Base-by-base conservation (phyloP, 495 filamentous ascomycete genomes). In the Hypoxylon fuscum region DNA sequence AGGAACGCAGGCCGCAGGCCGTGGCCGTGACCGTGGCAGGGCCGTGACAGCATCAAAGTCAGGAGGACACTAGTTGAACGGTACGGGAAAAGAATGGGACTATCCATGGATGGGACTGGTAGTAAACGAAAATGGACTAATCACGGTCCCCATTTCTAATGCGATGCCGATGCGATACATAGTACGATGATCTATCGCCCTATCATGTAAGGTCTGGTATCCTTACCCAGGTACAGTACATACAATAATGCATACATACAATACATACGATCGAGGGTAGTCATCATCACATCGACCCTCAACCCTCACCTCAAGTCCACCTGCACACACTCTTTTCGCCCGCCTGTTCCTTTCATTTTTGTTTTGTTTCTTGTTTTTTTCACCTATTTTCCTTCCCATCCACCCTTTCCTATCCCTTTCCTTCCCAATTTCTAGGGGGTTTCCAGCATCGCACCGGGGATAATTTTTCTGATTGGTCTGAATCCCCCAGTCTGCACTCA, bases 101-200 rank as follows among this genome's bases (percentile, higher is more conserved):
- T 8, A 27, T 8, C 4, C 43, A 48, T 38, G 23, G 21, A 49
- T 34, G 35, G 43, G 23, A 29, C 34, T 32, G 43, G 41, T 35
- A 44, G 50, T 62, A 62, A n/a, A 55, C 59, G 52, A 46, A 56
- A 62, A 62, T 31, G 59, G 52, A 46, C 46, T 62, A 59, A 52
- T 51, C 47, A 51, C 15, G 43, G 51, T 40, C 59, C 31, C 59
- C 59, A 56, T 63, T 47, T 64, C 23, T 53, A 50, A 17, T 38
- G 37, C 37, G 37, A 40, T 40, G 37, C 37, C 37, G 37, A 40
- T 40, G 37, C 14, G 15, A 40, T 40, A 40, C 20, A 23, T 23
- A 32, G 11, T 32, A 41, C 22, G 34, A 50, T 37, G 42, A n/a
- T 44, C 25, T 50, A 58, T 37, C 20, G 48, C 40, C 51, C 50